Base-by-base conservation (phyloP, 176 grass and related monocot genomes). In the Leersia perrieri region DNA sequence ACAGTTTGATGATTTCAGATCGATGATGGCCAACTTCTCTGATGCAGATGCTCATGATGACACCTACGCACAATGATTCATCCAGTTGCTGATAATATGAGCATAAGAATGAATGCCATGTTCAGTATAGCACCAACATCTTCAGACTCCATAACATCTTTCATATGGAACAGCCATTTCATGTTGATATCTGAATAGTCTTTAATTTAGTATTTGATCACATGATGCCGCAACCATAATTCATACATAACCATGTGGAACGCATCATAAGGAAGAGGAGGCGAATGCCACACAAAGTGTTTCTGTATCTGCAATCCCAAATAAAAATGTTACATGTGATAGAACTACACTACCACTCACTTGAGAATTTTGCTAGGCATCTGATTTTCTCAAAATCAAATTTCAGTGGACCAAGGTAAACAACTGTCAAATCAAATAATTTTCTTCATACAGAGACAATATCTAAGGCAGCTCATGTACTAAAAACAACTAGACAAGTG, bases 191-290 rank as follows among this genome's bases (percentile, higher is more conserved):
- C 33, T 63, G 33, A 5, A 57, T 45, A 66, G 67, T n/a, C 77
- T 86, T 64, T 14, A 25, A 28, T 74, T 86, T 71, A 89, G 73
- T 89, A 89, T 80, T 92, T 99, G 68, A 99, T 95, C 58, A 95
- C 90, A 95, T 93, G 87, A 79, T 91, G 90, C 47, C 96, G 81
- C 66, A 93, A 71, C 96, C 96, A 95, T 39, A 99, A 70, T 33
- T 95, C 96, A 80, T 95, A 99, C 96, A 99, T 99, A 74, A 92
- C 79, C 96, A 95, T 99, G 83, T 95, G 96, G 69, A 99, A 99
- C 80, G 90, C 92, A 68, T 99, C 96, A 31, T 90, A 90, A 7
- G 86, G 87, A 75, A 93, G 20, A 65, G 96, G 90, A 88, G 96
- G 90, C 66, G 96, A 95, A 82, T 99, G 90, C 92, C 92, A 99